Conservation (phyloP, 2,329 filamentous ascomycete species). For the Phialophora macrospora region DNA sequence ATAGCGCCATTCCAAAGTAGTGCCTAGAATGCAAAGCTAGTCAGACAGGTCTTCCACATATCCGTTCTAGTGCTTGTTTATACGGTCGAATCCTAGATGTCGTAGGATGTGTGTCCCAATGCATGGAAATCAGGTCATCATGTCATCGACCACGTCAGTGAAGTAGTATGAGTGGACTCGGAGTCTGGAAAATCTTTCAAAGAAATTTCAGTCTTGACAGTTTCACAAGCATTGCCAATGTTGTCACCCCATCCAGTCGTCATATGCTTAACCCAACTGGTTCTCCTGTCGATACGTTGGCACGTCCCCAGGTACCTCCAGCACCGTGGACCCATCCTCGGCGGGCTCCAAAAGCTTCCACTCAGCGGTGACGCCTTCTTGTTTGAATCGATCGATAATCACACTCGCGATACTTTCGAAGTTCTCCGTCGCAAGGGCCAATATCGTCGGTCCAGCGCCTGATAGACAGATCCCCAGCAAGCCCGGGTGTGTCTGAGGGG, state of each 20-base stretch:
- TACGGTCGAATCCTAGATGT: background rate
- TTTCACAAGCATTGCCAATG: background rate
- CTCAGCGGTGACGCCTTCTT: slow-evolving; percentile 69
- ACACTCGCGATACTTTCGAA: slow-evolving; percentile 83
- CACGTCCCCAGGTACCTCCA: slow-evolving; percentile 34
- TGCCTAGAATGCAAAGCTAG: slow-evolving; percentile 36
- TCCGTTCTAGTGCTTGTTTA: background rate
- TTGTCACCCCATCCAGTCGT: background rate
- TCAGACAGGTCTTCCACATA: slow-evolving; percentile 20
- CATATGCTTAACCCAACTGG: background rate
- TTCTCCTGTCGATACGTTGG: slow-evolving; percentile 18
- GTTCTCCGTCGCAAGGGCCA: slow-evolving; percentile 87
- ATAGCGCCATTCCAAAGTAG: slow-evolving; percentile 33
- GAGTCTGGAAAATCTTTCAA: background rate
- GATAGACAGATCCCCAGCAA: slow-evolving; percentile 93
- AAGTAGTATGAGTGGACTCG: background rate
- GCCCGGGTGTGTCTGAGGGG: slow-evolving; percentile 81
- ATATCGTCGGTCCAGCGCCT: slow-evolving; percentile 90
- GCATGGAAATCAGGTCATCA: background rate
- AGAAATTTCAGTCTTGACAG: background rate
- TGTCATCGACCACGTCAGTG: background rate
- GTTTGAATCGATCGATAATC: slow-evolving; percentile 74
- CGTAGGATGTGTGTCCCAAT: background rate
- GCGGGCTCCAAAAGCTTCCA: slow-evolving; percentile 91
- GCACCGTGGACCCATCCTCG: slow-evolving; percentile 60